A percentile compares a stretch with the other conserved stretches of the same genome.
phyloP scores from a whole-genome alignment of 31 red algal genomes.

The Asparagopsis taxiformis region DNA sequence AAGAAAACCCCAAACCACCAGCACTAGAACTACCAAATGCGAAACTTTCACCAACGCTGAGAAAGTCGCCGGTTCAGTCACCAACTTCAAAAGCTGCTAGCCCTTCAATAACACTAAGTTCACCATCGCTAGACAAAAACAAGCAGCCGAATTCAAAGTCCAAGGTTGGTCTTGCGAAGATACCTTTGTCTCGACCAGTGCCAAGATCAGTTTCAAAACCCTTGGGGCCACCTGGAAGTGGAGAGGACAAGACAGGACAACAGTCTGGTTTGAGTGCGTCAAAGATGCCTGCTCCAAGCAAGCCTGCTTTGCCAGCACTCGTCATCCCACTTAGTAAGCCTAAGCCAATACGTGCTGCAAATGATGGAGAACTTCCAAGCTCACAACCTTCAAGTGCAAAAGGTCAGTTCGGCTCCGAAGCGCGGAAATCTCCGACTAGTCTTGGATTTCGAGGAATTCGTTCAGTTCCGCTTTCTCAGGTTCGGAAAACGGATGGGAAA shows the following conservation, averaged over 20 bases:
- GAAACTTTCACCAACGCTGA: background rate
- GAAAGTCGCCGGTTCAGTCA: background rate
- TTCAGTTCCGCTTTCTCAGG: background rate
- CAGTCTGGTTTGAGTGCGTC: background rate
- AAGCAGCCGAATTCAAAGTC: background rate
- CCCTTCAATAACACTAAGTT: background rate
- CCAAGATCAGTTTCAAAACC: background rate
- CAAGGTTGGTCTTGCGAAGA: background rate
- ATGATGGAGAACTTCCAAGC: background rate
- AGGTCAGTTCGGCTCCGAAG: background rate
- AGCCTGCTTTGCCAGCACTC: background rate
- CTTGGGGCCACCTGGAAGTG: background rate
- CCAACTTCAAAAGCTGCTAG: background rate
- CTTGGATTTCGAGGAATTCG: conserved; percentile 6
- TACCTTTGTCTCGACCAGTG: background rate
- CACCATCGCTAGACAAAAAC: background rate
- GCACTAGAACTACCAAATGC: background rate
- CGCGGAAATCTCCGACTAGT: background rate
- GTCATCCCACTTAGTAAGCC: background rate
- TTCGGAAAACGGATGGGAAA: background rate
- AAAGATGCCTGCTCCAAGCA: background rate
- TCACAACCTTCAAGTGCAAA: background rate
- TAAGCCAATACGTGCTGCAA: background rate
- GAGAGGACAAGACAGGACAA: background rate
- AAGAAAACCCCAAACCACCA: no score